Conservation (phyloP, 1,284 basidiomycete species). For the Cryptococcus sp. region DNA sequence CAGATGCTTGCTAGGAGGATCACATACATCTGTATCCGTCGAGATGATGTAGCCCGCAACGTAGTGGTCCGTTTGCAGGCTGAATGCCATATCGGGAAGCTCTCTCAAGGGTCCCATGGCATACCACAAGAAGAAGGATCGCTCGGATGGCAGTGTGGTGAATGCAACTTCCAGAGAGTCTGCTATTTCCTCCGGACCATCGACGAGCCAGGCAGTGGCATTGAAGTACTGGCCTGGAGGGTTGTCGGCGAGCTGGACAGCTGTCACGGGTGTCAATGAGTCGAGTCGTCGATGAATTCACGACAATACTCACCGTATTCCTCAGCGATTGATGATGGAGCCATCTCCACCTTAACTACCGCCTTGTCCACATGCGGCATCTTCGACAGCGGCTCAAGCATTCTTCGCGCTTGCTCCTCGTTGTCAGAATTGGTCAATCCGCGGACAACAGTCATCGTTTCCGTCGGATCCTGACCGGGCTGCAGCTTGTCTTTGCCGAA, state of each 20-base stretch:
- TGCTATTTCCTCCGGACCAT: neutral
- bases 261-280: neutral
- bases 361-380: neutral
- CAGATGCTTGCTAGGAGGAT: neutral
- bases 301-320: neutral
- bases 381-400: neutral
- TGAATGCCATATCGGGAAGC: neutral
- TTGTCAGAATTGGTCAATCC: neutral
- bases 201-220: neutral
- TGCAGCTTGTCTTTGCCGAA: neutral
- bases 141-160: neutral
- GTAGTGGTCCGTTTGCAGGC: neutral
- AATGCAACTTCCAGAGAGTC: neutral
- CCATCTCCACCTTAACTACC: neutral
- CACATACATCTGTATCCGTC: neutral
- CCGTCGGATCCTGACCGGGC: neutral
- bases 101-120: neutral
- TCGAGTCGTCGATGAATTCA: too few relatives aligned
- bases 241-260: neutral
- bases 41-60: neutral
- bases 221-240: neutral
- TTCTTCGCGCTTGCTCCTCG: neutral
- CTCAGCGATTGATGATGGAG: neutral
- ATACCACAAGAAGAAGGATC: constrained; percentile 1
- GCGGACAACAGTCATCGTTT: neutral